Evolutionary conservation across 768 basidiomycete genomes (phyloP).

Genomic region (Auriscalpium microsporum): DNA sequence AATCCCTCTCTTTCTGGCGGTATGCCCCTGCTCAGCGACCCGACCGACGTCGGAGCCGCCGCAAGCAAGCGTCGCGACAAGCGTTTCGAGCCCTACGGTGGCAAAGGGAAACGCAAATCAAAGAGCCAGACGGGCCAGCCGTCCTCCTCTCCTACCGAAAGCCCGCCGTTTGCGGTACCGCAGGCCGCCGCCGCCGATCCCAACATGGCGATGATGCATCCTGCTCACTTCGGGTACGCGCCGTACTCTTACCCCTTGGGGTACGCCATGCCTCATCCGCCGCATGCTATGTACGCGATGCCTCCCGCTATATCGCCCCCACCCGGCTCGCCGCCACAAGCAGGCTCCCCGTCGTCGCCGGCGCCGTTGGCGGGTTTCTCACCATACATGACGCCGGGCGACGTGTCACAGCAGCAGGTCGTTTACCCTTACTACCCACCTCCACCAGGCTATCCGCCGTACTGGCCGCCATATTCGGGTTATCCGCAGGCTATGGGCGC

Average conservation of each 20-base stretch:
- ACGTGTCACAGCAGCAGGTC: not conserved
- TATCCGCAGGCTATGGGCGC: not conserved
- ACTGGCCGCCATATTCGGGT: not conserved
- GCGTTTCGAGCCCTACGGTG: slow-evolving; percentile 25
- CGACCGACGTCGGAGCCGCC: slow-evolving; percentile 7
- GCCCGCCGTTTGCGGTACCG: not conserved
- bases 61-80: slow-evolving; percentile 21
- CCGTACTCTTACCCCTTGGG: slow-evolving; percentile 11
- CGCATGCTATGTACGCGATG: not conserved
- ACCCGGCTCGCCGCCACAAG: not conserved
- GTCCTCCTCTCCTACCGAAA: slow-evolving; percentile 10
- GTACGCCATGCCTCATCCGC: slow-evolving; percentile 7
- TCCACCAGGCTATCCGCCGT: slow-evolving; percentile 2
- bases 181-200: slow-evolving; percentile 8
- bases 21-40: slow-evolving; percentile 14
- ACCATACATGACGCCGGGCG: not conserved
- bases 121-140: slow-evolving; percentile 5
- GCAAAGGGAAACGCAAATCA: slow-evolving; percentile 9
- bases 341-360: not conserved
- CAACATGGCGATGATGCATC: slow-evolving; percentile 14
- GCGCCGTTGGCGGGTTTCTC: not conserved
- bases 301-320: not conserved
- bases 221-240: slow-evolving; percentile 12
- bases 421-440: not conserved
- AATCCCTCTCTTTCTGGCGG: slow-evolving; percentile 14